A percentile compares a stretch with the other conserved stretches of the same genome.
These are phyloP conservation scores for Xylariaceae sp. DNA, from an alignment of 2,329 filamentous ascomycete genomes.

Conservation along the genomic window DNA sequence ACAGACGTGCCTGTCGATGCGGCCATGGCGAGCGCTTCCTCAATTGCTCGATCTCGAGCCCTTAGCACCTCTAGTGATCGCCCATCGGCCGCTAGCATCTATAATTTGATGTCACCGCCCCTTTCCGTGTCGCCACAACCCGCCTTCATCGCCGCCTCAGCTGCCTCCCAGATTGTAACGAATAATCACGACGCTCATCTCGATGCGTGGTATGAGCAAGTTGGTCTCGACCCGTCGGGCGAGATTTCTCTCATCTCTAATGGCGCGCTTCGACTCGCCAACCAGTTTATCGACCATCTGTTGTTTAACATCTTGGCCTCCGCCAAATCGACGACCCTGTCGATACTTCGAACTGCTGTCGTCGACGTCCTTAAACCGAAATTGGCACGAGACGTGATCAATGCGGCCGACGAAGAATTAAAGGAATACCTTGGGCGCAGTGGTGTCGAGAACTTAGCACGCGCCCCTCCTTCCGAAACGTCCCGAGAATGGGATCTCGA, in stretches of 20 bases:
- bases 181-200: slow-evolving; percentile 76
- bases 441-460: slow-evolving; percentile 65
- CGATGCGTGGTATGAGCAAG: slow-evolving; percentile 63
- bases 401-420: slow-evolving; percentile 79
- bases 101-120: slow-evolving; percentile 61
- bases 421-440: slow-evolving; percentile 77
- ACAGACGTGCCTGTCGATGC: slow-evolving; percentile 23
- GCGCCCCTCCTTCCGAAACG: slow-evolving; percentile 47
- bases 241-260: slow-evolving; percentile 69
- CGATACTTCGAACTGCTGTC: slow-evolving; percentile 73
- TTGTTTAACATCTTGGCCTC: slow-evolving; percentile 83
- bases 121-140: slow-evolving; percentile 67
- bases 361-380: slow-evolving; percentile 83
- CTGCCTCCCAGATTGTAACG: slow-evolving; percentile 86
- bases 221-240: slow-evolving; percentile 58
- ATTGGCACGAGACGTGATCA: slow-evolving; percentile 77
- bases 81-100: slow-evolving; percentile 51
- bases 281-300: slow-evolving; percentile 88
- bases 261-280: slow-evolving; percentile 71
- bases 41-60: slow-evolving; percentile 40
- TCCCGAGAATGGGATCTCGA: slow-evolving; percentile 78
- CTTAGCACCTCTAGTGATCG: slow-evolving; percentile 68
- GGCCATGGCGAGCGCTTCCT: slow-evolving; percentile 26
- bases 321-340: slow-evolving; percentile 71
- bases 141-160: slow-evolving; percentile 80